Evolutionary conservation across 176 grass and related monocot species (phyloP), one percentile per base, ranked within the genome.

Genomic region (Raddia guianensis): DNA sequence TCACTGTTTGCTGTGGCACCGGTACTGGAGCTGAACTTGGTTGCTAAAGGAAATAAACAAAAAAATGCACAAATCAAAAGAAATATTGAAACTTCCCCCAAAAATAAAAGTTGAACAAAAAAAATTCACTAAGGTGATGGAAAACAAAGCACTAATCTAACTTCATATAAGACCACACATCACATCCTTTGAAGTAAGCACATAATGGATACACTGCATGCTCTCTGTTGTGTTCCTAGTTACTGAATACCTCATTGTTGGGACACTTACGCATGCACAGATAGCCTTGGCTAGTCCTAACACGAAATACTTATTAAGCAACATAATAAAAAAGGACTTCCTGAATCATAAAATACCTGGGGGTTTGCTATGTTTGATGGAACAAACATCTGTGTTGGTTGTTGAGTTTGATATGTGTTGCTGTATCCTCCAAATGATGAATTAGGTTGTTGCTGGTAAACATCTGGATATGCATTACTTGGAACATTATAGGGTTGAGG

Each of bases 381-480:
- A 68, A 99, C 79, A 93, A 99, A 99, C 96, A 95, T 98, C 9
- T 93, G 82, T 57, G 77, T 13, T 70, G 57, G 16, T 3, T 74
- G 64, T 64, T 10, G 59, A 82, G 86, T 89, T 87, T 95, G 92
- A 82, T 93, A 91, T 62, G 92, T 1, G n/a, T 81, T 87, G 85
- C 27, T 74, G 78, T 91, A 95, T 84, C 81, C 67, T 73, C 75
- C 72, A 76, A 90, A 93, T 40, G 88, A 49, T 53, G 75, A 61
- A 76, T 50, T 75, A 86, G 78, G 52, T 84, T 15, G 69, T 58
- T 89, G 92, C 5, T 67, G 85, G 61, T 94, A 94, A 68, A 11
- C 47, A 44, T 89, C 92, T 16, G 79, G 4, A 88, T 90, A 89
- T 70, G 83, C 11, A 66, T 73, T 88, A 49, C 42, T 76, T 72